Conservation (phyloP, 495 filamentous ascomycete genomes). For the Daldinia vernicosa region DNA sequence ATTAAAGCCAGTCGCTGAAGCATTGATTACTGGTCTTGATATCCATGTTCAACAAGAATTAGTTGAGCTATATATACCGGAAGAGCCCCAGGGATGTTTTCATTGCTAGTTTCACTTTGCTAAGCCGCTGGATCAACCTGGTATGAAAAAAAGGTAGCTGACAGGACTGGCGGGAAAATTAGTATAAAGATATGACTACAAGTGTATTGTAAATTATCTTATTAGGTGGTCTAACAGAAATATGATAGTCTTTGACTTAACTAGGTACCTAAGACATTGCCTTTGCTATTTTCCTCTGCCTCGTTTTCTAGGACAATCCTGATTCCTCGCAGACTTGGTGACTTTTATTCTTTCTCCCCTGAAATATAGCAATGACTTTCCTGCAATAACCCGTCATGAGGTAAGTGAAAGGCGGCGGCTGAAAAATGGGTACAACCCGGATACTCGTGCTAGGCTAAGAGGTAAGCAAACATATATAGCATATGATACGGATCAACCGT, state of each 20-base stretch:
- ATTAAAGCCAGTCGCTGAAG: not conserved
- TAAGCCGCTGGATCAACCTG: not conserved
- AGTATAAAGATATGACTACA: not conserved
- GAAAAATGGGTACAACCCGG: not conserved
- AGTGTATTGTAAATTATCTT: too few species aligned
- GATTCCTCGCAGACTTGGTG: too few species aligned
- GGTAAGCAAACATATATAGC: conserved; percentile 12
- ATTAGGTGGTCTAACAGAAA: too few species aligned
- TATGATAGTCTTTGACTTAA: too few species aligned
- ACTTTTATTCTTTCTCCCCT: too few species aligned
- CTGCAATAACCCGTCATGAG: not conserved
- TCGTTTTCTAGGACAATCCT: too few species aligned
- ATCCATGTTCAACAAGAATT: not conserved
- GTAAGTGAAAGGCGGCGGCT: not conserved
- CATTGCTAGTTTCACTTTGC: not conserved
- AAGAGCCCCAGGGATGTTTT: not conserved
- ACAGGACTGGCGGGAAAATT: not conserved
- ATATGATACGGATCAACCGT: conserved; percentile 3
- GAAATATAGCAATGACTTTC: not conserved
- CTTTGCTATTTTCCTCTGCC: not conserved
- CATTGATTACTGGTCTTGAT: not conserved
- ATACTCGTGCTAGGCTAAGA: not conserved
- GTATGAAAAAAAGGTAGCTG: not conserved
- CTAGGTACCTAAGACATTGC: not conserved
- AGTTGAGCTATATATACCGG: conserved; percentile 3